Base-by-base conservation (phyloP, 768 basidiomycete species). In the Fistulinella prunicolor region DNA sequence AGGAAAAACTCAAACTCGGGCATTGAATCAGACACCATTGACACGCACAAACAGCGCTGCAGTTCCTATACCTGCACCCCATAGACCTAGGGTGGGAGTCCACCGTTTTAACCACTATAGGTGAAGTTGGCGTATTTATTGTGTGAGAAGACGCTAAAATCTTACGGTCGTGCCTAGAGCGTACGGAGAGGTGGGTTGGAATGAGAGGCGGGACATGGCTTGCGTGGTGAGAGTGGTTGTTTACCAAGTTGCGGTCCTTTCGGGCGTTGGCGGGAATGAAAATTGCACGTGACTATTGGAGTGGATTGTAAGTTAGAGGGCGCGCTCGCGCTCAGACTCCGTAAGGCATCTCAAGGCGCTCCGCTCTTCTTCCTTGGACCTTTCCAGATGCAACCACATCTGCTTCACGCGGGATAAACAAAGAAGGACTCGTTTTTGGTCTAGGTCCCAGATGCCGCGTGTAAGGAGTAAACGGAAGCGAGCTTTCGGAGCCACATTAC, bases 1-100 rank as follows among this genome's bases (percentile, higher is more conserved):
- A 36, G 20, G n/a, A n/a, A 48, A 26, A 22, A 34, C n/a, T 57
- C 20, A 44, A 30, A 47, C 26, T 16, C 12, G 34, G 28, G 19
- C 9, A 26, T 9, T 21, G 40, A 37, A 9, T 10, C 16, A 42
- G 12, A 34, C 21, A 21, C 9, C 29, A 4, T 22, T 14, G 44
- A 45, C 44, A 63, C 67, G 44, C 65, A 90, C 89, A 61, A 87
- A 76, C 61, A 89, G 68, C 40, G 76, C 85, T 42, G 80, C 78
- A 26, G 81, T 72, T 44, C 89, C 87, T 55, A 71, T 77, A 54
- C 86, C 83, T 45, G 75, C 68, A 47, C 86, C 85, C 89, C 89
- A 92, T 37, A 88, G 64, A 22, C 79, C 77, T 46, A 86, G 67
- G 50, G 74, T 78, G 4, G 79, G 67, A 20, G 70, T 66, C 89